A percentile compares a stretch with the other conserved stretches of the same genome.
Conservation (phyloP, 2,329 filamentous ascomycete genomes). For the Aspergillus sp. region DNA sequence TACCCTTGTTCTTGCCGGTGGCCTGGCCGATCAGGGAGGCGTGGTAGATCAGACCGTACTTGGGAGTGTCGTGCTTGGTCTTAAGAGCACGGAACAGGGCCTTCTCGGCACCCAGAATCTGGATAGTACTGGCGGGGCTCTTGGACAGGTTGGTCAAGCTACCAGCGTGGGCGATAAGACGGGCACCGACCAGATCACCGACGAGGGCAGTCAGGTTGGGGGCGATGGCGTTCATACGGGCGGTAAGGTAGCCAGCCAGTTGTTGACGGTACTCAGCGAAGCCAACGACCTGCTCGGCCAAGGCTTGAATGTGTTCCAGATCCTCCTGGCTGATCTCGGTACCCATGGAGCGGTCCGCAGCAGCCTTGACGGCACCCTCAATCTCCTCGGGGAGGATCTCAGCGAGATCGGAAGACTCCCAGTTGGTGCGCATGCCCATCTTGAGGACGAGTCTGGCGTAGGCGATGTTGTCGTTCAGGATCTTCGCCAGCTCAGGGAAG, state of each 20-base stretch:
- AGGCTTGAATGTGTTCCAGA: conserved; percentile 84
- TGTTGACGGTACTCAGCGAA: conserved; percentile 89
- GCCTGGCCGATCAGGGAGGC: conserved; percentile 94
- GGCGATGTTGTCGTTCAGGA: conserved; percentile 94
- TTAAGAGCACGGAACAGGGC: conserved; percentile 97
- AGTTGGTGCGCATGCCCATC: conserved; percentile 86
- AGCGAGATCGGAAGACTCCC: conserved; percentile 73
- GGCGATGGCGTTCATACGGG: conserved; percentile 94
- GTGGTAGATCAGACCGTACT: conserved; percentile 95
- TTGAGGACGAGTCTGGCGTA: conserved; percentile 86
- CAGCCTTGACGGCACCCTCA: conserved; percentile 85
- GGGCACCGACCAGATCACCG: conserved; percentile 89
- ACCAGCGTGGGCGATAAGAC: conserved; percentile 91
- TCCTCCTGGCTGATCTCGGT: conserved; percentile 94
- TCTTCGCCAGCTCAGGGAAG: conserved; percentile 96
- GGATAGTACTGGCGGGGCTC: conserved; percentile 90
- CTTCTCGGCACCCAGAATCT: conserved; percentile 98
- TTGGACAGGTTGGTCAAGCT: conserved; percentile 95
- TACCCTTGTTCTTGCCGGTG: conserved; percentile 97
- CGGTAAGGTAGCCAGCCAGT: conserved; percentile 84
- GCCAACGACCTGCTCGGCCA: conserved; percentile 89
- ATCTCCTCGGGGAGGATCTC: conserved; percentile 95
- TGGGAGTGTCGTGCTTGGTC: conserved; percentile 98
- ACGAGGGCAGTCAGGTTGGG: conserved; percentile 93
- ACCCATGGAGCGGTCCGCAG: conserved; percentile 97